phyloP scores from a whole-genome alignment of 2,329 filamentous ascomycete species.

The Fusarium sp. region DNA sequence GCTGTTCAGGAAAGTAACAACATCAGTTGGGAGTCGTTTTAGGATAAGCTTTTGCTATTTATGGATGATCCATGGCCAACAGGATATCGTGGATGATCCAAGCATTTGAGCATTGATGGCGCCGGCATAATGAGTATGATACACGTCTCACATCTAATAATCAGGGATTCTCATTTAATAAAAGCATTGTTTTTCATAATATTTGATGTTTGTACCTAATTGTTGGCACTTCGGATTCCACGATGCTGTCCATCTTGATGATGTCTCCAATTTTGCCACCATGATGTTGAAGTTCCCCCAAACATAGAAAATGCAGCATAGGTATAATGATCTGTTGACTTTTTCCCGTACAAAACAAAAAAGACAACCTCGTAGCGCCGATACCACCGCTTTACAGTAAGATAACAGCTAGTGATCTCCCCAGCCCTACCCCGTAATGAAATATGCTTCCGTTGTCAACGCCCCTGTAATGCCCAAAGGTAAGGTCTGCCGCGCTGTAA shows the following conservation, averaged over 20 bases:
- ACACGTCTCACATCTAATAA: background rate
- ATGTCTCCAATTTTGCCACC: slow-evolving; percentile 24
- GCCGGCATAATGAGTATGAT: slow-evolving; percentile 3
- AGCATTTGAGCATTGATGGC: background rate
- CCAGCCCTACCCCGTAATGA: slow-evolving; percentile 13
- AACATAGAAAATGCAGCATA: slow-evolving; percentile 10
- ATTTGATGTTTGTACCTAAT: slow-evolving; percentile 5
- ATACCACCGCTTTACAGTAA: slow-evolving; percentile 13
- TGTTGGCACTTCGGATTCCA: background rate
- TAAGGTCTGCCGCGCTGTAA: slow-evolving; percentile 31
- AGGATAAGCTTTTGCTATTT: too few species aligned
- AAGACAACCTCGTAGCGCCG: slow-evolving; percentile 23
- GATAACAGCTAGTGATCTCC: slow-evolving; percentile 4
- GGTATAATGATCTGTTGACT: slow-evolving; percentile 29
- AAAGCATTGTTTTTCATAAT: background rate
- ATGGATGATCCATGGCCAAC: too few species aligned
- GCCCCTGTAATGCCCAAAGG: slow-evolving; percentile 43
- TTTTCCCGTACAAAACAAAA: slow-evolving; percentile 10
- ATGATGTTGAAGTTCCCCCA: slow-evolving; percentile 6
- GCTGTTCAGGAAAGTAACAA: background rate
- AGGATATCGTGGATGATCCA: background rate
- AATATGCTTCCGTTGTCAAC: slow-evolving; percentile 38
- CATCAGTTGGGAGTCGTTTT: background rate
- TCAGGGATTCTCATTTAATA: background rate
- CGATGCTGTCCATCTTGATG: background rate